Evolutionary conservation across 331 rosid species (phyloP).

Genomic region (Acacia concinna): DNA sequence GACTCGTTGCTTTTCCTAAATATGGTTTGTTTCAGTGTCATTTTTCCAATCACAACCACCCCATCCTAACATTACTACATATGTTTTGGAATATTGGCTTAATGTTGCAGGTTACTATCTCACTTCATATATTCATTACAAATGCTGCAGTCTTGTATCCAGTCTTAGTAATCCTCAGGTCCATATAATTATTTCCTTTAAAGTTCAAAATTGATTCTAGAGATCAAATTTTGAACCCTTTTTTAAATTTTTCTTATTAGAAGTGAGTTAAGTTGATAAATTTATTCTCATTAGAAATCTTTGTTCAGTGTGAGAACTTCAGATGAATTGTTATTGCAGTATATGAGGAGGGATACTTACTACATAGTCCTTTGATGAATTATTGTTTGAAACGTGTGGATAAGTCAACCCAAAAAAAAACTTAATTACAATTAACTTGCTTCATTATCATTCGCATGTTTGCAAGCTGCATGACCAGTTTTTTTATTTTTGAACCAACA

Average conservation of each 20-base stretch:
- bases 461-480: background rate
- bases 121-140: slow-evolving; percentile 63
- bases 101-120: slow-evolving; percentile 41
- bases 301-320: slow-evolving; percentile 17
- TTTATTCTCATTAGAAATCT: background rate
- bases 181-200: slow-evolving; percentile 13
- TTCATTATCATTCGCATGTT: slow-evolving; percentile 19
- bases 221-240: background rate
- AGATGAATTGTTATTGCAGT: slow-evolving; percentile 12
- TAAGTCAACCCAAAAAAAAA: slow-evolving; percentile 8
- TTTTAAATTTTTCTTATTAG: background rate
- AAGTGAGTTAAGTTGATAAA: slow-evolving; percentile 19
- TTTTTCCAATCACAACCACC: slow-evolving; percentile 5
- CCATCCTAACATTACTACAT: slow-evolving; percentile 7
- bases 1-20: slow-evolving; percentile 18
- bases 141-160: slow-evolving; percentile 64
- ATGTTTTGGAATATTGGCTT: slow-evolving; percentile 27
- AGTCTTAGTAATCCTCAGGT: slow-evolving; percentile 83
- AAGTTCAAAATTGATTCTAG: slow-evolving; percentile 18
- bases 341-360: slow-evolving; percentile 9
- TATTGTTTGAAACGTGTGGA: slow-evolving; percentile 5
- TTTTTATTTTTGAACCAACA: background rate
- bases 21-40: slow-evolving; percentile 14
- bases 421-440: slow-evolving; percentile 15
- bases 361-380: background rate